Evolutionary conservation across 305 asterid genomes (phyloP).

Genomic region (Solanum hybrid): DNA sequence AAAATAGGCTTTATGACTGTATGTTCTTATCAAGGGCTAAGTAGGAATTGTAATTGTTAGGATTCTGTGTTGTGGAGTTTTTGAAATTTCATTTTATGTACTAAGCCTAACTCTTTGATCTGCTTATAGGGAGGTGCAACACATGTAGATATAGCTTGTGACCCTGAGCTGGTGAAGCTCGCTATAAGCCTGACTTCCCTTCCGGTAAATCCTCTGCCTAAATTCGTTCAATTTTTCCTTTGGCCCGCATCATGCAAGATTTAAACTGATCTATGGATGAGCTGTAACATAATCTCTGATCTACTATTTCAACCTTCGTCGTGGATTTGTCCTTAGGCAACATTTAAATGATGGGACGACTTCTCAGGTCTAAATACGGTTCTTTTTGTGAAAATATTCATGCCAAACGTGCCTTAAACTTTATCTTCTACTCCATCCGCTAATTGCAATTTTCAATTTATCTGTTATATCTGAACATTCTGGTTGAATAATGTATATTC

Average conservation of each 20-base stretch:
- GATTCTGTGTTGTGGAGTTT: not conserved
- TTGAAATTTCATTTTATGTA: not conserved
- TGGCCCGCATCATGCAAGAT: not conserved
- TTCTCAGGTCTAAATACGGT: not conserved
- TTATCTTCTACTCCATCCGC: not conserved
- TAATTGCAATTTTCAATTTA: not conserved
- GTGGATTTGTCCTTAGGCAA: not conserved
- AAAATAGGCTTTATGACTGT: not conserved
- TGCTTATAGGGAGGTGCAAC: conserved; percentile 80
- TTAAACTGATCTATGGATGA: not conserved
- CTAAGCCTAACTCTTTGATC: not conserved
- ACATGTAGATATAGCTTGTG: conserved; percentile 87
- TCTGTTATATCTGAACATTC: not conserved
- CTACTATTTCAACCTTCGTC: not conserved
- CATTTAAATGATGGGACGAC: not conserved
- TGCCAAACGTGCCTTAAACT: not conserved
- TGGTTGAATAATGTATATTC: not conserved
- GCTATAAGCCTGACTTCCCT: conserved; percentile 64
- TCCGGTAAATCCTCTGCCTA: conserved; percentile 41
- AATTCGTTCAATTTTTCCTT: not conserved
- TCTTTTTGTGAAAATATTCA: not conserved
- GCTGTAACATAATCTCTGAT: not conserved
- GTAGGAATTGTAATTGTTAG: not conserved
- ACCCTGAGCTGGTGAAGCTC: conserved; percentile 73
- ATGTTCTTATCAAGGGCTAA: not conserved